Percentiles rank a stretch among this genome's conserved stretches.
Conservation (phyloP, 192 early-diverging fungal genomes). For the Linnemannia hyalina region DNA sequence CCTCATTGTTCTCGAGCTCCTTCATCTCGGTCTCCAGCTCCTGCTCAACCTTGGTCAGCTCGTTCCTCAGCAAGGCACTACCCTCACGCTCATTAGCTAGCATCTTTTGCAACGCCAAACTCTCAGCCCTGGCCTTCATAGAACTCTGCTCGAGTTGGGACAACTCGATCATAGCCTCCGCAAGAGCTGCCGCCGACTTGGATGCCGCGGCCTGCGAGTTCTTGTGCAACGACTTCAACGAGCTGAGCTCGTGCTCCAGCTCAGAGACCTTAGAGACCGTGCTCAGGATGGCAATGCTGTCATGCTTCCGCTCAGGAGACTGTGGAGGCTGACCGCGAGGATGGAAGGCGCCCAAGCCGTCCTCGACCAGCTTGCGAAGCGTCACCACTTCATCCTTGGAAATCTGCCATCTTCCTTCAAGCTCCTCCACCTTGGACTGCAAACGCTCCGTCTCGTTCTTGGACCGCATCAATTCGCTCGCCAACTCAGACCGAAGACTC, state of each 20-base stretch:
- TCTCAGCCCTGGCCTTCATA: constrained; percentile 61
- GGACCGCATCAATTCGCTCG: constrained; percentile 43
- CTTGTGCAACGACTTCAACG: constrained; percentile 42
- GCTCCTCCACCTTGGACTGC: constrained; percentile 52
- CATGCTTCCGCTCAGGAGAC: constrained; percentile 44
- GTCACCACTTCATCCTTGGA: constrained; percentile 59
- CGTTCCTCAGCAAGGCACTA: constrained; percentile 17
- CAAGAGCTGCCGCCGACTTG: constrained; percentile 49
- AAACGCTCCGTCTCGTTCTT: constrained; percentile 53
- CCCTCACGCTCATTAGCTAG: constrained; percentile 59
- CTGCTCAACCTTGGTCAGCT: constrained; percentile 57
- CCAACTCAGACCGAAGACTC: constrained; percentile 42
- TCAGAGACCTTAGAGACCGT: constrained; percentile 54
- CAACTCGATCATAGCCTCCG: constrained; percentile 61
- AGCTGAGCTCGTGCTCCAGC: constrained; percentile 57
- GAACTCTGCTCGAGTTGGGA: constrained; percentile 60
- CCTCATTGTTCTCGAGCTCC: constrained; percentile 66
- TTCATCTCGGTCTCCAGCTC: constrained; percentile 52
- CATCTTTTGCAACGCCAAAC: constrained; percentile 51
- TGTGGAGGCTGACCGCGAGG: constrained; percentile 19
- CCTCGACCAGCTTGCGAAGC: constrained; percentile 59
- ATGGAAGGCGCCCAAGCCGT: constrained; percentile 58
- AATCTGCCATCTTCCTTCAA: constrained; percentile 54
- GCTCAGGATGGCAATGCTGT: constrained; percentile 49
- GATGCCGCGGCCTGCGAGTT: constrained; percentile 43